Percentiles rank a stretch among this genome's conserved stretches.
These are phyloP conservation scores for Diaporthe destruens DNA, from an alignment of 2,329 filamentous ascomycete genomes.

Conservation along the genomic window DNA sequence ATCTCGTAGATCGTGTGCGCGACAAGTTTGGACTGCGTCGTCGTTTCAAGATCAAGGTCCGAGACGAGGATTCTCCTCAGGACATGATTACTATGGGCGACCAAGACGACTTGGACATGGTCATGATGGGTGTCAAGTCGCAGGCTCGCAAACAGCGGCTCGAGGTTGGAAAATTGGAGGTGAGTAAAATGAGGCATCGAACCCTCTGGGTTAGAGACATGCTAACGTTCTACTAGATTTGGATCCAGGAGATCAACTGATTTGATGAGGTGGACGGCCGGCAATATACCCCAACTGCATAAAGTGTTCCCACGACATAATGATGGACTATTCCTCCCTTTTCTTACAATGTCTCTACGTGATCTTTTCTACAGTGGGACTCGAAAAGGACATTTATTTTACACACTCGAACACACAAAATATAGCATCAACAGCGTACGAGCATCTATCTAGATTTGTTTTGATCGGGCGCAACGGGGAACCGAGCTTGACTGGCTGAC, in stretches of 20 bases:
- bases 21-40: conserved; percentile 86
- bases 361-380: background rate
- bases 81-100: conserved; percentile 99
- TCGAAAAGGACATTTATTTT: background rate
- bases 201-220: background rate
- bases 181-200: conserved; percentile 61
- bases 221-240: conserved; percentile 49
- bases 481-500: conserved; percentile 1
- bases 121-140: conserved; percentile 77
- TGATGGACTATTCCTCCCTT: conserved; percentile 38
- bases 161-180: conserved; percentile 95
- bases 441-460: conserved; percentile 41
- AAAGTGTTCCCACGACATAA: conserved; percentile 40
- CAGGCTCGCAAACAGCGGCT: conserved; percentile 78
- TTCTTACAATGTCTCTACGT: conserved; percentile 24
- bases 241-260: conserved; percentile 50
- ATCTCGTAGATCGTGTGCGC: conserved; percentile 82
- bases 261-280: conserved; percentile 24
- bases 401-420: conserved; percentile 24
- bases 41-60: conserved; percentile 89
- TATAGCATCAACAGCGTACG: conserved; percentile 39
- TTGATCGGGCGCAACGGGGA: conserved; percentile 33
- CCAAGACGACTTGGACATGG: conserved; percentile 94
- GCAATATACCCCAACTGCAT: conserved; percentile 41
- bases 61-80: conserved; percentile 81